Base-by-base conservation (phyloP, 1,284 basidiomycete species). In the Sanguinoderma infundibulare region DNA sequence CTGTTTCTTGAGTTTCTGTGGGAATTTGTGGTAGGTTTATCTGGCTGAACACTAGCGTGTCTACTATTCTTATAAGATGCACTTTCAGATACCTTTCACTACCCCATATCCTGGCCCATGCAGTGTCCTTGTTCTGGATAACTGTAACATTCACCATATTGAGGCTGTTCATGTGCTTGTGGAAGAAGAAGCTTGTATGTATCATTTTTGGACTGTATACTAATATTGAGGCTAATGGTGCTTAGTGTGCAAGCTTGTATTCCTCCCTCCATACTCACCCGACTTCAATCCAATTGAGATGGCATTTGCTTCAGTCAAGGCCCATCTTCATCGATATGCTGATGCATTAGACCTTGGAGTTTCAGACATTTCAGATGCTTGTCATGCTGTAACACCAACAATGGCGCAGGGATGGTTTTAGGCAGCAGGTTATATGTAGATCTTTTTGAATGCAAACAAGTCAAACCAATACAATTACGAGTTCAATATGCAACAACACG, bases 71-170 rank as follows among this genome's bases (percentile, higher is more conserved):
- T 7, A 28, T 53, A 5, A 22, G 1, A 14, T n/a, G 12, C n/a
- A 15, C 24, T 12, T 28, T 7, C 39, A 53, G 52, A 40, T 40
- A 8, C 40, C 54, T 32, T 49, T 32, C 8, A 34, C 52, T 3
- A 46, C 7, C 9, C 60, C 60, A 34, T 57, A 57, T 53, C 55
- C 51, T 22, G 54, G 55, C 3, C 28, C 38, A 24, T 47, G 51
- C 7, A 61, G 60, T 56, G 55, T 61, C 32, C 20, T 61, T 52
- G 55, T 61, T n/a, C 30, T 61, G 5, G 60, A 61, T 32, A 61
- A 61, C 36, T 61, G 60, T 28, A 35, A 36, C 17, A 61, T 61
- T 35, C 50, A 53, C 24, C 60, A 61, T 46, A 47, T 39, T 46
- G 60, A 61, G 34, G 60, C 50, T 26, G 44, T 61, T 38, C 50